phyloP scores from a whole-genome alignment of 2,329 filamentous ascomycete genomes.

The Hypoxylon sp. region DNA sequence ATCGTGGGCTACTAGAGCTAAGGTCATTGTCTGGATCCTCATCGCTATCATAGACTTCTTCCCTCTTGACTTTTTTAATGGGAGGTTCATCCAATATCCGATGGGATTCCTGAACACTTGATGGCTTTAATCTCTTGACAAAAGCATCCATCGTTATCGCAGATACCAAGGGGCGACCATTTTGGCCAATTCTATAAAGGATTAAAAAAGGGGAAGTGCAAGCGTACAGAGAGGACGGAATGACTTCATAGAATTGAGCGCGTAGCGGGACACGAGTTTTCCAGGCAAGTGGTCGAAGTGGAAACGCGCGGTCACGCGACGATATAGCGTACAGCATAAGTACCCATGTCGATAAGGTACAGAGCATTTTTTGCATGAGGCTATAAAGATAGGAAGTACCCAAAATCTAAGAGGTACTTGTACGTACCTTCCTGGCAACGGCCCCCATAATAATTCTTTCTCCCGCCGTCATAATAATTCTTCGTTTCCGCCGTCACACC shows the following conservation, averaged over 20 bases:
- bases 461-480: not conserved
- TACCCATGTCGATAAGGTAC: constrained; percentile 9
- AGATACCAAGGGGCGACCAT: constrained; percentile 18
- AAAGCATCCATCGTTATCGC: constrained; percentile 54
- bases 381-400: too few species aligned
- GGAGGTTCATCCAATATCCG: constrained; percentile 50
- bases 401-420: not conserved
- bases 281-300: constrained; percentile 6
- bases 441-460: not conserved
- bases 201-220: constrained; percentile 9
- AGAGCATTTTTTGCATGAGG: too few species aligned
- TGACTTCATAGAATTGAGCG: constrained; percentile 46
- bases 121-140: constrained; percentile 45
- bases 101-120: constrained; percentile 25
- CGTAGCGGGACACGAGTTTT: constrained; percentile 38
- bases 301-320: constrained; percentile 51
- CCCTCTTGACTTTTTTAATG: constrained; percentile 56
- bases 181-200: constrained; percentile 3
- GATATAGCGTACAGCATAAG: not conserved
- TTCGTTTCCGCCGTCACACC: not conserved
- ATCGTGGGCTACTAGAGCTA: constrained; percentile 32
- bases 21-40: constrained; percentile 54
- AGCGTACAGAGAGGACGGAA: constrained; percentile 1
- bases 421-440: not conserved
- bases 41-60: constrained; percentile 53